phyloP scores from a whole-genome alignment of 2,329 filamentous ascomycete species.

The Cryoendolithus antarcticus region DNA sequence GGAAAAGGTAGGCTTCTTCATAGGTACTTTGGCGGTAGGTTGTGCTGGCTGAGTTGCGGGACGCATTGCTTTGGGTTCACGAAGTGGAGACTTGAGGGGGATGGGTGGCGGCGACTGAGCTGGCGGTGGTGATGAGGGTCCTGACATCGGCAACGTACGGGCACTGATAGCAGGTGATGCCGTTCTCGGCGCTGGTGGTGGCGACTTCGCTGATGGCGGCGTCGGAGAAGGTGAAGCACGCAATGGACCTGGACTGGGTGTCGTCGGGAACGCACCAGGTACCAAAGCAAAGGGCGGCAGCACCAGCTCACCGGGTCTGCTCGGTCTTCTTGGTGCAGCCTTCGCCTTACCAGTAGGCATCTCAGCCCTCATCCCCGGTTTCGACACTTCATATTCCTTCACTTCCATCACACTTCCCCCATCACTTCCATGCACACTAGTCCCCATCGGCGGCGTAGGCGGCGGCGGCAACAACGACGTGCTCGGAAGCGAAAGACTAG shows the following conservation, averaged over 20 bases:
- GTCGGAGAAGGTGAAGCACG: not conserved
- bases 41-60: constrained; percentile 1
- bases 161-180: too few relatives aligned
- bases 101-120: constrained; percentile 9
- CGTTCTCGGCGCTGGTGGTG: constrained; percentile 3
- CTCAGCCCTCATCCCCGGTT: too few relatives aligned
- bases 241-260: not conserved
- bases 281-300: too few relatives aligned
- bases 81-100: constrained; percentile 9
- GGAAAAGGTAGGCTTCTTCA: constrained; percentile 3
- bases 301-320: too few relatives aligned
- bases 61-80: not conserved
- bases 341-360: too few relatives aligned
- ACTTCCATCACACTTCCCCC: constrained; percentile 2
- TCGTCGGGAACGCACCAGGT: constrained; percentile 1
- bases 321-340: too few relatives aligned
- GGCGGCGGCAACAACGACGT: constrained; percentile 3
- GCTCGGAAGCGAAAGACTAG: constrained; percentile 2
- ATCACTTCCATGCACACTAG: constrained; percentile 3
- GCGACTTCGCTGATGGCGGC: too few relatives aligned
- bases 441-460: constrained; percentile 1
- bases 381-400: too few relatives aligned
- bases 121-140: constrained; percentile 1
- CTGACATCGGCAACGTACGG: not conserved
- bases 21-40: not conserved